Evolutionary conservation across 1,139 yeast species (phyloP).

Genomic region (Pichiaceae sp.): DNA sequence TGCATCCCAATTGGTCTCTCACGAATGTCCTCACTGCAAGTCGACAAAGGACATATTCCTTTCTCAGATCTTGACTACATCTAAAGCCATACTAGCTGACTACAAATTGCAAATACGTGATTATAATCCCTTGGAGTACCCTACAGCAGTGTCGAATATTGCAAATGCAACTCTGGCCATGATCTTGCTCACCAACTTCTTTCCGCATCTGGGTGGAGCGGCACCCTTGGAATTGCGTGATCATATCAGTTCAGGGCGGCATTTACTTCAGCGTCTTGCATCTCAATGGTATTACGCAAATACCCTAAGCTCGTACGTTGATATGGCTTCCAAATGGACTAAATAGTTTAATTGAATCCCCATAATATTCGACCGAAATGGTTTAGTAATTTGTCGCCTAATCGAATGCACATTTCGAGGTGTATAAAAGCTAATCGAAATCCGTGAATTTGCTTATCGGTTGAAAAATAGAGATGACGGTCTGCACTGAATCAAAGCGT

Average conservation of each 20-base stretch:
- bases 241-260: background rate
- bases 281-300: slow-evolving; percentile 6
- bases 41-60: background rate
- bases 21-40: background rate
- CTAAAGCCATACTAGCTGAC: background rate
- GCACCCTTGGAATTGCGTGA: background rate
- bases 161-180: background rate
- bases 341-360: too few relatives aligned
- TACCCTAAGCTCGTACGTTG: slow-evolving; percentile 3
- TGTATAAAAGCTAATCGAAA: too few relatives aligned
- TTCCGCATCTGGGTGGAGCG: background rate
- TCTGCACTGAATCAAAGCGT: too few relatives aligned
- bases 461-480: too few relatives aligned
- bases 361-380: too few relatives aligned
- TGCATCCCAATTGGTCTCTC: background rate
- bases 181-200: background rate
- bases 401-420: too few relatives aligned
- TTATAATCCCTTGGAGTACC: slow-evolving; percentile 1
- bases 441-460: too few relatives aligned
- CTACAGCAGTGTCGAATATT: slow-evolving; percentile 1
- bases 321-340: background rate
- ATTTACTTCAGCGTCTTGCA: slow-evolving; percentile 3
- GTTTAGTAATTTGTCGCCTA: too few relatives aligned
- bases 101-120: background rate
- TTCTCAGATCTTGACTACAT: background rate